Base-by-base conservation (phyloP, 305 asterid genomes). In the Lippia alba region DNA sequence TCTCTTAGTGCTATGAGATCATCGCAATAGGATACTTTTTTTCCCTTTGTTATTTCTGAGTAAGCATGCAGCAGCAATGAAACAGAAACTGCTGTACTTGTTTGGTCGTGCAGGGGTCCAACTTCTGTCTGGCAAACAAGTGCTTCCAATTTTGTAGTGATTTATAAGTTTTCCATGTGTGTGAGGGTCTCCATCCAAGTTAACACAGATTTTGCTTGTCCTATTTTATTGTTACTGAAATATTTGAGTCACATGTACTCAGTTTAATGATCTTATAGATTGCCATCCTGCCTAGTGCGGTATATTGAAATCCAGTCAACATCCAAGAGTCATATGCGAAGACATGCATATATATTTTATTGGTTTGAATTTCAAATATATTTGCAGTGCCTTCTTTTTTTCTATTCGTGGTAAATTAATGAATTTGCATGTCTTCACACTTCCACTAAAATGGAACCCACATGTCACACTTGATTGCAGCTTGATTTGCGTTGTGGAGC, bases 401-500 rank as follows among this genome's bases (percentile, higher is more conserved):
- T 49, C 33, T 69, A 45, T 50, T 3, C 53, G 19, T 50, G 19
- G 33, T 70, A 44, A 39, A 56, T 58, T 50, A 32, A 24, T 5
- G 14, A 33, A 32, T 59, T 48, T 14, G 17, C 5, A 70, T 56
- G 76, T 12, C 62, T 59, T 57, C 48, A 30, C 58, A 71, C 55
- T 60, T 73, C 14, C 46, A 53, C 56, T 66, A 49, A 51, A 19
- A 2, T 61, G 12, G 24, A 14, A 24, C 36, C 18, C 51, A n/a
- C 49, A 7, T 24, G 2, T 30, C 24, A 73, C 64, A 20, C 70
- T 60, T 61, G 50, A 45, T 77, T 82, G 71, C 92, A 95, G 99
- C 94, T 95, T 79, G 99, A 95, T 85, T 80, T 95, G 76, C 98
- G 97, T 32, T 75, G 86, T 55, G 99, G 98, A 80, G 89, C 90